Evolutionary conservation across 495 filamentous ascomycete species (phyloP).

Genomic region (Cryomyces minteri): DNA sequence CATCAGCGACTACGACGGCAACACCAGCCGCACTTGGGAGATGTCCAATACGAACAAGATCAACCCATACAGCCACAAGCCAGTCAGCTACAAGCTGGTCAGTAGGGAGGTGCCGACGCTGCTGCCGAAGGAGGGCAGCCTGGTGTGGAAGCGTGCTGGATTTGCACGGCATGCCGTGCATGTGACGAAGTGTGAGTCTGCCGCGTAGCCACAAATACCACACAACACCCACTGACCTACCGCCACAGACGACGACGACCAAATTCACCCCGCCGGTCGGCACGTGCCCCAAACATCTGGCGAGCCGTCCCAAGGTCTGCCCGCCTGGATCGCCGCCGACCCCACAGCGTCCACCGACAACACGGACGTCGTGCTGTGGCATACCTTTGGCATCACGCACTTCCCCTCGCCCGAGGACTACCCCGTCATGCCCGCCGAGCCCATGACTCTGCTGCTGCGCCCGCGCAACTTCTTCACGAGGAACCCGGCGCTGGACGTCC

Average conservation of each 20-base stretch:
- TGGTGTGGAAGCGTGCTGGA: constrained; percentile 88
- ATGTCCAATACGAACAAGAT: constrained; percentile 72
- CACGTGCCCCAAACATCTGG: constrained; percentile 90
- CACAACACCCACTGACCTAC: neutral
- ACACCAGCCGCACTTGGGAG: constrained; percentile 73
- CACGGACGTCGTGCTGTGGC: constrained; percentile 84
- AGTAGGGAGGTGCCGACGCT: constrained; percentile 64
- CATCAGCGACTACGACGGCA: constrained; percentile 66
- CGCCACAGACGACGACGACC: constrained; percentile 51
- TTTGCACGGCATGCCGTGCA: constrained; percentile 86
- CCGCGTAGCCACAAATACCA: neutral
- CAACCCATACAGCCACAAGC: constrained; percentile 73
- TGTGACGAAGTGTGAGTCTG: constrained; percentile 66
- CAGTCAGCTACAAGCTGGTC: constrained; percentile 80
- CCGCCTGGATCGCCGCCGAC: constrained; percentile 66
- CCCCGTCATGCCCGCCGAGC: constrained; percentile 87
- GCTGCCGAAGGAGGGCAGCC: constrained; percentile 63
- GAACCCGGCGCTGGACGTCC: constrained; percentile 79
- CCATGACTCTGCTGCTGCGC: constrained; percentile 66
- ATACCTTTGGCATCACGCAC: constrained; percentile 87
- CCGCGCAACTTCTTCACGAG: constrained; percentile 76
- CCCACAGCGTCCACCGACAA: constrained; percentile 58
- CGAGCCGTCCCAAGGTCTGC: constrained; percentile 59
- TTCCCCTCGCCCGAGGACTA: constrained; percentile 89
- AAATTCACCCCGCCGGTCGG: constrained; percentile 81